Evolutionary conservation across 257 asterid genomes (phyloP).

Genomic region (Striga asiatica): DNA sequence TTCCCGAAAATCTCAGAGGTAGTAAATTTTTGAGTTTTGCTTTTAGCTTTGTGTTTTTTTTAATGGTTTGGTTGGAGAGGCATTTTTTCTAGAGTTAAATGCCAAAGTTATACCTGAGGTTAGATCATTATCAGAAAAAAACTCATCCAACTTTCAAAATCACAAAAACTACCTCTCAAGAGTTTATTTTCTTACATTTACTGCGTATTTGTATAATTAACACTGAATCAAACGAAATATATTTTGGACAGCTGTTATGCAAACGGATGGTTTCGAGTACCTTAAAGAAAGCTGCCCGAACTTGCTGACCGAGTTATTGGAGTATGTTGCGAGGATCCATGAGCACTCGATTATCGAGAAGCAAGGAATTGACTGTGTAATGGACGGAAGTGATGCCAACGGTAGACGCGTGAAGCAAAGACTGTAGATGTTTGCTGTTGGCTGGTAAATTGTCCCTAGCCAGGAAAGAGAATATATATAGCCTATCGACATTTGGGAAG

Average conservation of each 20-base stretch:
- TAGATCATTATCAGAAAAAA: background rate
- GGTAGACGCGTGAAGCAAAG: conserved; percentile 95
- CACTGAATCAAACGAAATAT: no score
- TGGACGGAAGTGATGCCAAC: conserved; percentile 58
- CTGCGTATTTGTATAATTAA: background rate
- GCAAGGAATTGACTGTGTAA: conserved; percentile 41
- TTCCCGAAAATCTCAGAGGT: conserved; percentile 77
- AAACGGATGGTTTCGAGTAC: conserved; percentile 88
- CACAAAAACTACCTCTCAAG: background rate
- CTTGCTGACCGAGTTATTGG: conserved; percentile 71
- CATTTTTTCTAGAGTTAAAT: background rate
- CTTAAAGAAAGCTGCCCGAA: conserved; percentile 82
- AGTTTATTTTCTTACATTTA: background rate
- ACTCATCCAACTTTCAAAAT: background rate
- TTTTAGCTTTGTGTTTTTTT: conserved; percentile 1
- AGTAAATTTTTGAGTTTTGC: background rate
- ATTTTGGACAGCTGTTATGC: conserved; percentile 82
- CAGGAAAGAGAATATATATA: conserved; percentile 20
- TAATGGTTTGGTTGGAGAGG: no score
- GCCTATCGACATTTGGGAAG: no score
- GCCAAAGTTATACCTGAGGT: background rate
- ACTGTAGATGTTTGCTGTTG: conserved; percentile 16
- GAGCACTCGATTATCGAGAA: conserved; percentile 52
- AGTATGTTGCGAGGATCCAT: conserved; percentile 68
- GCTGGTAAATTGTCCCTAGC: background rate